These are phyloP conservation scores for Capronia coronata DNA, from an alignment of 2,329 filamentous ascomycete genomes.

Conservation along the genomic window DNA sequence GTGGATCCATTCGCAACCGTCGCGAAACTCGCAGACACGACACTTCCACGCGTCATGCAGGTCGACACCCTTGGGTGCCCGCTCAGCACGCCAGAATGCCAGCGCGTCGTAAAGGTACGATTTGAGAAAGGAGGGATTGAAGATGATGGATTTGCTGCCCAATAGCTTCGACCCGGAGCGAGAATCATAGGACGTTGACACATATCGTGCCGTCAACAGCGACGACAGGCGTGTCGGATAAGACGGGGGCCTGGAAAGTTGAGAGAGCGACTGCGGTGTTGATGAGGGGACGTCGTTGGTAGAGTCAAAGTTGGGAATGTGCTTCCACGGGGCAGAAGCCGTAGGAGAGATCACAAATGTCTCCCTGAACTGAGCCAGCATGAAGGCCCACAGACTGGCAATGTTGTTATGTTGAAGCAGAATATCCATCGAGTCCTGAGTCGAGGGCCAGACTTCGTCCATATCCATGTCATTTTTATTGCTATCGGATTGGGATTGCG, in stretches of 20 bases:
- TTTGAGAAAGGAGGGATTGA: conserved; percentile 58
- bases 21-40: conserved; percentile 71
- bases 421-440: conserved; percentile 44
- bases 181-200: conserved; percentile 34
- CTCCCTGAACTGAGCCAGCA: conserved; percentile 54
- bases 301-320: conserved; percentile 28
- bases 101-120: conserved; percentile 64
- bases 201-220: conserved; percentile 40
- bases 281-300: conserved; percentile 13
- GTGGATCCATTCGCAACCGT: conserved; percentile 70
- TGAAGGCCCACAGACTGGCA: conserved; percentile 53
- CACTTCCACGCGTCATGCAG: conserved; percentile 89
- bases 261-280: conserved; percentile 30
- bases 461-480: not conserved
- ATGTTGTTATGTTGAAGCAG: conserved; percentile 56
- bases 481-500: conserved; percentile 23
- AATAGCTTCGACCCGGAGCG: conserved; percentile 31
- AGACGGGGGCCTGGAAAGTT: conserved; percentile 33
- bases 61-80: conserved; percentile 65
- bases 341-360: conserved; percentile 40
- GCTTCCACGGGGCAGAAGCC: not conserved
- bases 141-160: conserved; percentile 57
- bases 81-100: conserved; percentile 79
- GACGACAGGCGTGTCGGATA: conserved; percentile 40
- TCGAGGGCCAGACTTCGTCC: conserved; percentile 25